Base-by-base conservation (phyloP, 371 early-diverging fungal genomes). In the Batkoa obscura region DNA sequence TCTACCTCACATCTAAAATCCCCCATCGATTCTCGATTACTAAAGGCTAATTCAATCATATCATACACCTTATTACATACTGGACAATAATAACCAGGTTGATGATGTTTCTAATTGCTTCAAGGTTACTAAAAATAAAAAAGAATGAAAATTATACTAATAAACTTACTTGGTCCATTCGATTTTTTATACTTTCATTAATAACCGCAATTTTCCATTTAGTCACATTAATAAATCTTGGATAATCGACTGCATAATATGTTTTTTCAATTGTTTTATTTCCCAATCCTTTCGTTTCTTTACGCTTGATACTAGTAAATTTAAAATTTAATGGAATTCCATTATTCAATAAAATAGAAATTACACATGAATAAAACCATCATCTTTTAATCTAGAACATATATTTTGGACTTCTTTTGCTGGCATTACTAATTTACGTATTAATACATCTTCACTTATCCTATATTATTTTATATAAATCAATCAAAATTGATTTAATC, bases 161-260 rank as follows among this genome's bases (percentile, higher is more conserved):
- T 12, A 41, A 43, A 49, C 62, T 57, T 68, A 80, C 81, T 58
- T 71, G 81, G 47, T 81, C 71, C 64, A 88, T 75, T 49, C 77
- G 76, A 37, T 76, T 73, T 35, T 79, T 64, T 43, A 89, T 80
- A 32, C 72, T 66, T 33, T 77, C 75, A 51, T 83, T 79, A 72
- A 92, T 86, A 64, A 79, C 78, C 71, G 80, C 83, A 69, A 94
- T 88, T 62, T 83, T 80, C 80, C 80, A 91, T 62, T 91, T 92
- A 39, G 90, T 83, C 13, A 88, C 89, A 59, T 92, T 88, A 0
- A 94, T 85, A 68, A 94, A 90, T 46, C 81, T 79, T 66, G 84
- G 84, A 68, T 90, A 92, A 66, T 94, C 94, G 9, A 94, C 73
- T 59, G 85, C 87, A 62, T 87, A 90, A 61, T 84, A 88, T 36